A percentile compares a stretch with the other conserved stretches of the same genome.
Evolutionary conservation across 306 rosid species (phyloP).

Genomic region (Quercus wislizeni): DNA sequence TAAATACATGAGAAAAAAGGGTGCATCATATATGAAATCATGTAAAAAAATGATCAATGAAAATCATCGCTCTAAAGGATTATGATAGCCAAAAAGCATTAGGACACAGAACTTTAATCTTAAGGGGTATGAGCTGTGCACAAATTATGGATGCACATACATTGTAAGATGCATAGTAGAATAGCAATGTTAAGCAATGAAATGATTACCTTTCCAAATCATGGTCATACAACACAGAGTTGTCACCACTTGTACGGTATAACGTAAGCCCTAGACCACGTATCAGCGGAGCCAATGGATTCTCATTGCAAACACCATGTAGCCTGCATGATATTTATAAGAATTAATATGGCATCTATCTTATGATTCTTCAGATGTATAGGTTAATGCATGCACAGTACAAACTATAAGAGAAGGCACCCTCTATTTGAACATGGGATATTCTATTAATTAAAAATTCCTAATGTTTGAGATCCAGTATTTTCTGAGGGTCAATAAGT

Average conservation of each 20-base stretch:
- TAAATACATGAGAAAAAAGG: neutral
- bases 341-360: conserved; percentile 3
- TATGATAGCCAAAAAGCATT: neutral
- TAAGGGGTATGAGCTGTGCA: neutral
- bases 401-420: neutral
- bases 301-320: conserved; percentile 86
- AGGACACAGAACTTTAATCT: neutral
- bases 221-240: conserved; percentile 90
- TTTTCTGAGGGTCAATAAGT: neutral
- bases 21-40: neutral
- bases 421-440: neutral
- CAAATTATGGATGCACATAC: neutral
- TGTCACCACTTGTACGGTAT: conserved; percentile 83
- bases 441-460: neutral
- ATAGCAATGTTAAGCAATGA: neutral
- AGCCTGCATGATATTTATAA: conserved; percentile 50
- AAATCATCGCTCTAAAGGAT: neutral
- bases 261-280: conserved; percentile 68
- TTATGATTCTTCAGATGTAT: neutral
- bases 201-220: conserved; percentile 76
- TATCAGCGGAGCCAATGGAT: conserved; percentile 87
- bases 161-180: neutral
- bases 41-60: too few relatives aligned
- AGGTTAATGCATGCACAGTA: neutral
- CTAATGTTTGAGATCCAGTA: neutral